A percentile compares a stretch with the other conserved stretches of the same genome.
Evolutionary conservation across 148 eudicot genomes (phyloP).

Genomic region (Rhododendron williamsianum): DNA sequence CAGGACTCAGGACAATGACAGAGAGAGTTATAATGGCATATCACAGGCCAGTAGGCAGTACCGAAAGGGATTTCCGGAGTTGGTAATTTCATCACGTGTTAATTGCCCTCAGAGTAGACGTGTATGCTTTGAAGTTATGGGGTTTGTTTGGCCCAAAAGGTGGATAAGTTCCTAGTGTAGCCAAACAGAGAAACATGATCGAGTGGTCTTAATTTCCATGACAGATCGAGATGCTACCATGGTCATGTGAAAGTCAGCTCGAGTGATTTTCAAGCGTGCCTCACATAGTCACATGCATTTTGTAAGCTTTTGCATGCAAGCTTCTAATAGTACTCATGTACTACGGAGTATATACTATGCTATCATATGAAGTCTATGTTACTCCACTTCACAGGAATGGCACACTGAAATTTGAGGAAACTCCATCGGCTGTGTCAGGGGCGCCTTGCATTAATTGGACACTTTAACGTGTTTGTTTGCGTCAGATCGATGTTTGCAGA

Average conservation of each 20-base stretch:
- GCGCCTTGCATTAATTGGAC: background rate
- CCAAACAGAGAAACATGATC: background rate
- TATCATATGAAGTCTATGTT: background rate
- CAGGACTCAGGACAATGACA: background rate
- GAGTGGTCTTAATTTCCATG: background rate
- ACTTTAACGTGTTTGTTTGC: background rate
- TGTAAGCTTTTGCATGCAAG: background rate
- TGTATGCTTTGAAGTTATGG: background rate
- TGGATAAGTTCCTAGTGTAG: background rate
- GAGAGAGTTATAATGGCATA: background rate
- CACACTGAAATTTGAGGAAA: background rate
- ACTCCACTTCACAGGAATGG: background rate
- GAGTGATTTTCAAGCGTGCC: background rate
- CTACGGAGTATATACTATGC: no score
- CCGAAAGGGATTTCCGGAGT: background rate
- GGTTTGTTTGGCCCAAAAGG: background rate
- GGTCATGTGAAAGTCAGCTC: background rate
- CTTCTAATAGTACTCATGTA: background rate
- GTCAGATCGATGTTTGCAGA: background rate
- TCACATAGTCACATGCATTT: background rate
- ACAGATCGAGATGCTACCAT: background rate
- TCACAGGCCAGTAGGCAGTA: background rate
- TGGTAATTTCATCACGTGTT: background rate
- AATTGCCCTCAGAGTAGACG: conserved; percentile 2
- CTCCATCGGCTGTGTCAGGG: background rate